Base-by-base conservation (phyloP, 805 yeast species). In the Lipomyces lipofer region DNA sequence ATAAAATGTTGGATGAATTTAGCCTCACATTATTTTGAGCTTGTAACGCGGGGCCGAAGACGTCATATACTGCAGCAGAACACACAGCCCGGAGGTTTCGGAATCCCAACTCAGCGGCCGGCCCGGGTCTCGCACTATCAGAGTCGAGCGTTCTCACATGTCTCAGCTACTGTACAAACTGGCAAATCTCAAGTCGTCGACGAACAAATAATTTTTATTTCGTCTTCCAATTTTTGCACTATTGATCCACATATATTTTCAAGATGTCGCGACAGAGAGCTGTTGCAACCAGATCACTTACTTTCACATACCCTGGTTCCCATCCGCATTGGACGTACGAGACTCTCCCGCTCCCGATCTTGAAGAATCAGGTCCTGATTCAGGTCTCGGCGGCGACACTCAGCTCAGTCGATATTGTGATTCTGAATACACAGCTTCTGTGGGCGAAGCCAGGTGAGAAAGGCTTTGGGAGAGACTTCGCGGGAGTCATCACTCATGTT, bases 401-500 rank as follows among this genome's bases (percentile, higher is more conserved):
- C 35, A 84, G 83, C 63, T 86, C 92, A 2, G 74, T 79, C 47
- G 95, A 86, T 64, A 64, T 83, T 60, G 76, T 83, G 54, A 79
- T 85, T 49, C 73, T 80, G 64, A 79, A 81, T 64, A 77, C 81
- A 36, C 83, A 81, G 63, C 22, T 53, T n/a, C 27, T 63, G 42
- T 59, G 64, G 60, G 54, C 54, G 15, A 77, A 75, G 51, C 67
- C 80, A 35, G 78, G 81, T 38, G 79, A 77, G 53, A 77, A 81
- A 60, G 90, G 91, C 6, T 67, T 84, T 27, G 94, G 94, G 1
- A 78, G 85, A 62, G 91, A 85, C 59, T 86, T 79, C 67, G 72
- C 82, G 22, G 95, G 95, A 21, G 70, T 71, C 3, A 71, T 86
- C 27, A 73, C 74, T 3, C 76, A 77, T 27, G 80, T 83, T 19